Evolutionary conservation across 2,329 filamentous ascomycete genomes (phyloP).

Genomic region (Stemphylium vesicarium): DNA sequence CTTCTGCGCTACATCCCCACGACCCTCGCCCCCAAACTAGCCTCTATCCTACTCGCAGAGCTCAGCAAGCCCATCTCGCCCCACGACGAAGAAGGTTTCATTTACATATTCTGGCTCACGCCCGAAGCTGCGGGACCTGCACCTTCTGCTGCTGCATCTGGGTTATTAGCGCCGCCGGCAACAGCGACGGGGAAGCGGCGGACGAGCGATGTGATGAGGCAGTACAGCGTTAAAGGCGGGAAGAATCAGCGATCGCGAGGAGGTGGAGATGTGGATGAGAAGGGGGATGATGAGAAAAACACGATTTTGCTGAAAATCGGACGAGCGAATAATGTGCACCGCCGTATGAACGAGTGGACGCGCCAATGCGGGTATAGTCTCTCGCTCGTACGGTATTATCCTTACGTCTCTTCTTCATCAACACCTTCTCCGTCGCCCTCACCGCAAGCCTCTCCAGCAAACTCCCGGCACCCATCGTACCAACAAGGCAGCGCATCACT

Average conservation of each 20-base stretch:
- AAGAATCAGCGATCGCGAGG: no score
- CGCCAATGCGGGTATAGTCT: conserved; percentile 90
- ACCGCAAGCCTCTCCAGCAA: conserved; percentile 34
- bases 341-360: conserved; percentile 90
- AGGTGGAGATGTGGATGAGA: no score
- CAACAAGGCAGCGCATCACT: neutral
- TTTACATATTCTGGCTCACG: conserved; percentile 99
- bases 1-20: conserved; percentile 73
- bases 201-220: conserved; percentile 43
- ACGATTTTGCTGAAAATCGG: conserved; percentile 73
- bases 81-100: conserved; percentile 81
- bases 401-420: conserved; percentile 63
- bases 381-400: conserved; percentile 89
- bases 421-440: conserved; percentile 33
- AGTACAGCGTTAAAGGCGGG: conserved; percentile 39
- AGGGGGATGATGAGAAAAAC: no score
- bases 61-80: conserved; percentile 76
- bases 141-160: conserved; percentile 54
- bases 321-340: conserved; percentile 80
- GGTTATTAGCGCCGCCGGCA: conserved; percentile 62
- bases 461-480: conserved; percentile 1
- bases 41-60: conserved; percentile 76
- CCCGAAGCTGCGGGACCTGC: conserved; percentile 63
- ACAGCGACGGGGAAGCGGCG: conserved; percentile 25
- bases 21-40: conserved; percentile 68